Evolutionary conservation across 805 yeast genomes (phyloP).

Genomic region (Naumovozyma baii): DNA sequence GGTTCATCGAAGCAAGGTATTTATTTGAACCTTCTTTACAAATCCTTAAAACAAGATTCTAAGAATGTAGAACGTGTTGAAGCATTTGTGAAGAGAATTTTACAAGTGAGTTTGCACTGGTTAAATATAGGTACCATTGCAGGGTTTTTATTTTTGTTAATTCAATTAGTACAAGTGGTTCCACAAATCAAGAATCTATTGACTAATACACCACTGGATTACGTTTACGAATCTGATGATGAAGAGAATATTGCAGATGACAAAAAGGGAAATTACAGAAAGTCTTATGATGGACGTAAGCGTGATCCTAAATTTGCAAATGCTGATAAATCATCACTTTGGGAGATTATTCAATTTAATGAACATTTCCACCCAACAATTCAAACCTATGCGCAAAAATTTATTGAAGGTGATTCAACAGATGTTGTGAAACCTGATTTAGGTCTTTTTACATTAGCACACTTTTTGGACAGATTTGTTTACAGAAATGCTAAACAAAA

Average conservation of each 20-base stretch:
- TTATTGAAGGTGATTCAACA: slow-evolving; percentile 37
- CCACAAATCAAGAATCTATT: slow-evolving; percentile 64
- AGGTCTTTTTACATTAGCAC: slow-evolving; percentile 76
- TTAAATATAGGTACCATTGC: slow-evolving; percentile 76
- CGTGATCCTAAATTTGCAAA: slow-evolving; percentile 91
- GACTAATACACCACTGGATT: slow-evolving; percentile 43
- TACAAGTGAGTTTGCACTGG: slow-evolving; percentile 82
- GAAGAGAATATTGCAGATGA: slow-evolving; percentile 29
- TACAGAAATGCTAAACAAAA: slow-evolving; percentile 85
- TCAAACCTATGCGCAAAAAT: slow-evolving; percentile 62
- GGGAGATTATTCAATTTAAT: slow-evolving; percentile 74
- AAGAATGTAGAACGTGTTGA: slow-evolving; percentile 51
- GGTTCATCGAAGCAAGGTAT: slow-evolving; percentile 89
- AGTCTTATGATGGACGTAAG: slow-evolving; percentile 83
- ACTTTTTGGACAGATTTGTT: slow-evolving; percentile 91
- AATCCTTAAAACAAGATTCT: slow-evolving; percentile 66
- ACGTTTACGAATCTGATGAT: slow-evolving; percentile 39
- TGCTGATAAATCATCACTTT: slow-evolving; percentile 70
- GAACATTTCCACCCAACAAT: slow-evolving; percentile 91
- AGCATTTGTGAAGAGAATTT: slow-evolving; percentile 84
- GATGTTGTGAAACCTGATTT: slow-evolving; percentile 72
- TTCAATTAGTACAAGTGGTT: slow-evolving; percentile 51
- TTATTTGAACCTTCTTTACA: slow-evolving; percentile 76
- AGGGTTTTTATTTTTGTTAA: slow-evolving; percentile 68
- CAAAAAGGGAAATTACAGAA: slow-evolving; percentile 11